phyloP scores from a whole-genome alignment of 2,329 filamentous ascomycete species.

The Dothistroma septosporum region DNA sequence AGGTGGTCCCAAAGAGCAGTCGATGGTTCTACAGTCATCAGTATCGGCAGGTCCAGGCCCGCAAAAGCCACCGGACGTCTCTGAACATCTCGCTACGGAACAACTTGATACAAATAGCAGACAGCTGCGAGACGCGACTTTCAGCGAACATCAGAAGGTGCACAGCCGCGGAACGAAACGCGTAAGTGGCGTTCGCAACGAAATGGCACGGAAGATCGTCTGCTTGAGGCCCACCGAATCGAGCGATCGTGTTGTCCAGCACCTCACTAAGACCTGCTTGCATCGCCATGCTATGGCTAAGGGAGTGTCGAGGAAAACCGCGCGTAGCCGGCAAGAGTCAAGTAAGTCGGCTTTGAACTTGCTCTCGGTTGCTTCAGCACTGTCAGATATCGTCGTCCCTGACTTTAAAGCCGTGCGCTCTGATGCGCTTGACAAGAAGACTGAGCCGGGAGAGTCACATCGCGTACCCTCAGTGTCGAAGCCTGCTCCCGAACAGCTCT shows the following conservation, averaged over 20 bases:
- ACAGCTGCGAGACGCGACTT: background rate
- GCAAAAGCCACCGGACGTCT: background rate
- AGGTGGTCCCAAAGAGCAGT: background rate
- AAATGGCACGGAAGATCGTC: background rate
- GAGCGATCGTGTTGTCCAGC: background rate
- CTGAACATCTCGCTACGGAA: background rate
- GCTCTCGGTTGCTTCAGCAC: background rate
- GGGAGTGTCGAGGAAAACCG: background rate
- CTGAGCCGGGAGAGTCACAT: background rate
- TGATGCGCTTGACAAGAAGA: background rate
- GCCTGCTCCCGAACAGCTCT: background rate
- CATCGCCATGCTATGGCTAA: background rate
- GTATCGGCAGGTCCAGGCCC: too few species aligned
- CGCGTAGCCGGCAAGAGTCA: background rate
- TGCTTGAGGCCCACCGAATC: background rate
- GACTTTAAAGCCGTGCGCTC: background rate
- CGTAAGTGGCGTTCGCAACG: background rate
- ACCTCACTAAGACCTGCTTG: background rate
- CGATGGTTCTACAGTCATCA: background rate
- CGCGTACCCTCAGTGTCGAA: background rate
- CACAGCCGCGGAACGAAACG: background rate
- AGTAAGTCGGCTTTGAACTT: background rate
- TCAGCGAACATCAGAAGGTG: background rate
- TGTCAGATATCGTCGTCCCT: background rate
- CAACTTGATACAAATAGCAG: background rate